Percentiles rank a stretch among this genome's conserved stretches.
Conservation (phyloP, 2,329 filamentous ascomycete genomes). For the Arthrobotrys iridis region DNA sequence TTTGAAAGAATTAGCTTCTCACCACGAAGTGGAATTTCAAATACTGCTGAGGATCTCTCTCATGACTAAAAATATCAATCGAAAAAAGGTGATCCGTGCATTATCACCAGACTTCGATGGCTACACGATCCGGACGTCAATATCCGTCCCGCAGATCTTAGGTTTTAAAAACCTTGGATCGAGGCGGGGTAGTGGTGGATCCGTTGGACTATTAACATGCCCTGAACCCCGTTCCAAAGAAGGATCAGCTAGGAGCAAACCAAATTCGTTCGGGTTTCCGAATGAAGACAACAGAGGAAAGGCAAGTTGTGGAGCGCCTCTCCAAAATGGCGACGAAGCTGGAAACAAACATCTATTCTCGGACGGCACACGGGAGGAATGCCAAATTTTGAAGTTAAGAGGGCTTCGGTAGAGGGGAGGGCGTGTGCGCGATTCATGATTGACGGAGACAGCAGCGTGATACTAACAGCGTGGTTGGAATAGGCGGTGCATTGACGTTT, state of each 20-base stretch:
- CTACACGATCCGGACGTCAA: slow-evolving; percentile 2
- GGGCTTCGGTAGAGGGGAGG: background rate
- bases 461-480: background rate
- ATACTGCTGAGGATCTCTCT: background rate
- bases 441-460: background rate
- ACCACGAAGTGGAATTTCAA: background rate
- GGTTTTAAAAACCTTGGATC: slow-evolving; percentile 34
- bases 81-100: slow-evolving; percentile 24
- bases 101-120: slow-evolving; percentile 30
- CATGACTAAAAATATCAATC: slow-evolving; percentile 10
- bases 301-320: slow-evolving; percentile 5
- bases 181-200: slow-evolving; percentile 31
- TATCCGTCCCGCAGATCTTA: slow-evolving; percentile 9
- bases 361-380: slow-evolving; percentile 6
- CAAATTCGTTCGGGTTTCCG: slow-evolving; percentile 24
- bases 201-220: slow-evolving; percentile 7
- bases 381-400: background rate
- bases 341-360: background rate
- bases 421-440: slow-evolving; percentile 8
- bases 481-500: slow-evolving; percentile 4
- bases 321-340: background rate
- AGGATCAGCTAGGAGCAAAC: slow-evolving; percentile 9
- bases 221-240: slow-evolving; percentile 13
- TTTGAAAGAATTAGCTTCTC: too few relatives aligned
- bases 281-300: too few relatives aligned